Evolutionary conservation across 345 rosid species (phyloP).

Genomic region (Noccaea bulbosa): DNA sequence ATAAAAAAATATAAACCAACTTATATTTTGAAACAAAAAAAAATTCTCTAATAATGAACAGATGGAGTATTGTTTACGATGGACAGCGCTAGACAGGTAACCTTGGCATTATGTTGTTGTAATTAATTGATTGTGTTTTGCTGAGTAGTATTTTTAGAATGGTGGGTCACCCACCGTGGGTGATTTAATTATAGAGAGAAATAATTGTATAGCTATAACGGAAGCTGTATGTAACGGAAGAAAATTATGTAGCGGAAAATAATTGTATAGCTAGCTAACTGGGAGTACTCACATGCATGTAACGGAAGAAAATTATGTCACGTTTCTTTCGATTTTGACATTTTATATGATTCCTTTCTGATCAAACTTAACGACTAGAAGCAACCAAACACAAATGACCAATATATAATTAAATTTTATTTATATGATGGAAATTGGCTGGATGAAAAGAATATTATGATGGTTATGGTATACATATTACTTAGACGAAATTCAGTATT

Average conservation of each 20-base stretch:
- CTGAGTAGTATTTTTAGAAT: slow-evolving; percentile 3
- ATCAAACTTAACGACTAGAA: neutral
- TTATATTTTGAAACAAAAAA: no score
- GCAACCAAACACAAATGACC: neutral
- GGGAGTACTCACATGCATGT: slow-evolving; percentile 36
- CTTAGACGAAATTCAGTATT: neutral
- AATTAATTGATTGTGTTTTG: slow-evolving; percentile 23
- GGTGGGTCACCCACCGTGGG: neutral
- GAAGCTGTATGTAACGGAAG: no score
- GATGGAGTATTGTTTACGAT: slow-evolving; percentile 14
- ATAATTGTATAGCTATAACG: no score
- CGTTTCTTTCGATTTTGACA: neutral
- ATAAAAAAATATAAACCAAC: no score
- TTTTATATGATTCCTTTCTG: neutral
- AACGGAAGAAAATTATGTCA: neutral
- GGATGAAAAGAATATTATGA: neutral
- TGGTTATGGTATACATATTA: neutral
- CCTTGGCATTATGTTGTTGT: slow-evolving; percentile 2
- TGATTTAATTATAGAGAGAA: neutral
- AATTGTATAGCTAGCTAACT: no score
- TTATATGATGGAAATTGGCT: slow-evolving; percentile 5
- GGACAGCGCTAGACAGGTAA: slow-evolving; percentile 36
- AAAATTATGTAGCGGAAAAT: no score
- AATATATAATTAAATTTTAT: neutral
- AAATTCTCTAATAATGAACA: no score